Conservation (phyloP, 129 eudicot genomes). For the Flaveria linearis region DNA sequence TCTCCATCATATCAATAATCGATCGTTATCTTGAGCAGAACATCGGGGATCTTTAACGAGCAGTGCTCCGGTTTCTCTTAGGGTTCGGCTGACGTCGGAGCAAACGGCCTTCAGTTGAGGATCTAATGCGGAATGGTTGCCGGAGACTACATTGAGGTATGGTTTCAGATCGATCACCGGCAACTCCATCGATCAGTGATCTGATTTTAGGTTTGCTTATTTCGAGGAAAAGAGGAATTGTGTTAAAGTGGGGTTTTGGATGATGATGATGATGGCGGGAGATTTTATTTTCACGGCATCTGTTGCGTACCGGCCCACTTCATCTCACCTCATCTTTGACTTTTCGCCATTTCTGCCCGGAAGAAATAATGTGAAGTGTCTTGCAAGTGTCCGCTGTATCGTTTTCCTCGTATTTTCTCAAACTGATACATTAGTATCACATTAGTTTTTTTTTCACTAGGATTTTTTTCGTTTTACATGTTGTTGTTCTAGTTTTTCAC, state of each 20-base stretch:
- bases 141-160: constrained; percentile 40
- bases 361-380: too few species aligned
- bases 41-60: constrained; percentile 86
- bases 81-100: constrained; percentile 75
- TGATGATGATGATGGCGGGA: constrained; percentile 35
- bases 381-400: too few species aligned
- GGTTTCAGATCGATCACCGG: constrained; percentile 80
- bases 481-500: too few species aligned
- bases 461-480: too few species aligned
- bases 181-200: constrained; percentile 53
- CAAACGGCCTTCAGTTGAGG: constrained; percentile 47
- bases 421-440: too few species aligned
- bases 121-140: constrained; percentile 18
- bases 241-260: constrained; percentile 10
- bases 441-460: too few species aligned
- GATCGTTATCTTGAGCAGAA: constrained; percentile 76
- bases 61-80: constrained; percentile 84
- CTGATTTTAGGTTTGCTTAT: not conserved
- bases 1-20: constrained; percentile 92
- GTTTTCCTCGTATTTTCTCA: too few species aligned
- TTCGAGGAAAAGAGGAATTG: not conserved
- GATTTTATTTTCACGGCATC: constrained; percentile 34
- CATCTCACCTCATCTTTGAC: not conserved
- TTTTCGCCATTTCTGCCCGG: too few species aligned
- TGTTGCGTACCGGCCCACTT: constrained; percentile 27